Base-by-base conservation (phyloP, 163 green algal species). In the Scenedesmus sp. region DNA sequence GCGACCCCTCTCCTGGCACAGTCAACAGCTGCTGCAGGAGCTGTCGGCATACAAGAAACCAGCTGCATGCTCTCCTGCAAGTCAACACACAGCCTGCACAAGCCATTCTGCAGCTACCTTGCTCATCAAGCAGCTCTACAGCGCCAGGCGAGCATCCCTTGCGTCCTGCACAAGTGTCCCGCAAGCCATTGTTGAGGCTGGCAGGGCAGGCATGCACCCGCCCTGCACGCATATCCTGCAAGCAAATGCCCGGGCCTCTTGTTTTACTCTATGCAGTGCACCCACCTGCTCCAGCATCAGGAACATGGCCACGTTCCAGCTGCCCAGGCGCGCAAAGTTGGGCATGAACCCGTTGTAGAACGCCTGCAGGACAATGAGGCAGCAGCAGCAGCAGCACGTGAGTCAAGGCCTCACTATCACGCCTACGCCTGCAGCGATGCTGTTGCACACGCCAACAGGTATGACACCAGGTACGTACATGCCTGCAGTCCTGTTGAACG, bases 291-390 rank as follows among this genome's bases (percentile, higher is more conserved):
- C 98, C 26, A 99, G 95, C 10, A 96, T 98, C 26, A 99, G 92
- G 94, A 99, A 99, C 98, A 99, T 99, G 88, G 96, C 95, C 1
- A 99, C 96, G 93, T 99, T 99, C 97, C 98, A 99, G 55, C 94
- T 96, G n/a, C 95, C 97, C 88, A 99, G 94, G 76, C 97, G 96
- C 0, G 94, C 97, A 95, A 99, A 99, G 95, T 99, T 99, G 91
- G 97, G 97, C 7, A 97, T 88, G 93, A 99, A 99, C 56, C 98
- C 95, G 84, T 99, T 99, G 96, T 99, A 99, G 92, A 99, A 99
- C 26, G 98, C 98, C 15, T 94, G 70, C 23, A 64, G 85, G 15
- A 18, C 64, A 52, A 3, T 55, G 52, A 66, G 18, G 16, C 64
- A 83, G 64, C 84, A 88, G 34, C 5, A 59, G 59, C 23, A n/a